Conservation (phyloP, 2,329 filamentous ascomycete genomes). For the Ramularia endophylla region DNA sequence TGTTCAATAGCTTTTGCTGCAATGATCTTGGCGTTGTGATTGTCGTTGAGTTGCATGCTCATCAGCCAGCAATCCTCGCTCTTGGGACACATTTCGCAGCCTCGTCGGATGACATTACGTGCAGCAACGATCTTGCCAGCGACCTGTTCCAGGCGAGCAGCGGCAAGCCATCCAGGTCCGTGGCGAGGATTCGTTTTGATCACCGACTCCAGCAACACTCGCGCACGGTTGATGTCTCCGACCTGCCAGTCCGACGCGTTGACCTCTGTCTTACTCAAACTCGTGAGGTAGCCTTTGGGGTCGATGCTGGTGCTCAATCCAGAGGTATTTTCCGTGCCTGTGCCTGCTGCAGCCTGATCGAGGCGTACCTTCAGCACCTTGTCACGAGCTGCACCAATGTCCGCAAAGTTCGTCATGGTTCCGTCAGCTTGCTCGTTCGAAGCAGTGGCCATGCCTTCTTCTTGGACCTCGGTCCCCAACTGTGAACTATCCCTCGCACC, state of each 20-base stretch:
- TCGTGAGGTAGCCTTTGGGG: constrained; percentile 92
- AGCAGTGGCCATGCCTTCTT: constrained; percentile 55
- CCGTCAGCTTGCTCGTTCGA: constrained; percentile 58
- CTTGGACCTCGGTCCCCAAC: constrained; percentile 80
- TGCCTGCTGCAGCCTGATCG: constrained; percentile 71
- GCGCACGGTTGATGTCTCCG: constrained; percentile 90
- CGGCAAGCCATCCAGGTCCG: constrained; percentile 91
- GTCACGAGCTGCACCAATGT: constrained; percentile 92
- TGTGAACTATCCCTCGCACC: constrained; percentile 75
- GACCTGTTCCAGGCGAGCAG: constrained; percentile 83
- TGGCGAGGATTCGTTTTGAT: constrained; percentile 96
- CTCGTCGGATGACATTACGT: constrained; percentile 78
- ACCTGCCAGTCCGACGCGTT: constrained; percentile 77
- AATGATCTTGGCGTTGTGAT: constrained; percentile 91
- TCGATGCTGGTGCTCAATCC: constrained; percentile 90
- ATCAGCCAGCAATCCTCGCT: constrained; percentile 96
- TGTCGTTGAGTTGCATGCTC: constrained; percentile 83
- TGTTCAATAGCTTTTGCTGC: constrained; percentile 88
- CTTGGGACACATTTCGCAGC: constrained; percentile 85
- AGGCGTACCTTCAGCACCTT: constrained; percentile 93
- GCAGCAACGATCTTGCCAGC: constrained; percentile 89
- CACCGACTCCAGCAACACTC: constrained; percentile 88
- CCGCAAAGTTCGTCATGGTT: constrained; percentile 95
- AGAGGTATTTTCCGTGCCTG: constrained; percentile 60
- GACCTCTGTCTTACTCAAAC: constrained; percentile 72